A percentile compares a stretch with the other conserved stretches of the same genome.
phyloP scores from a whole-genome alignment of 768 basidiomycete genomes.

The Boletus eberwhitei region DNA sequence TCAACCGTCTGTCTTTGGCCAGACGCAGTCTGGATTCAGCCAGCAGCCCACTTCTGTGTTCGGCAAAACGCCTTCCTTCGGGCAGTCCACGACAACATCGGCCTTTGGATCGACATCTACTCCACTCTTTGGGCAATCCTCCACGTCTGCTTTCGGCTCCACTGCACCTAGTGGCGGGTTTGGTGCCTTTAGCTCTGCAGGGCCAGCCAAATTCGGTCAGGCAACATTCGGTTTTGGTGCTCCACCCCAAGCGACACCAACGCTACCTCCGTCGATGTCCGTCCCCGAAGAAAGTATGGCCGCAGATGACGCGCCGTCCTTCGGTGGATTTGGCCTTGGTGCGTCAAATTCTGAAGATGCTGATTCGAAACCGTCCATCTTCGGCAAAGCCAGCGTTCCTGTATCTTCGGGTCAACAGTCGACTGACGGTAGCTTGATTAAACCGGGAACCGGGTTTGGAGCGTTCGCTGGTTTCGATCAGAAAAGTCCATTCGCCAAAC shows the following conservation, averaged over 20 bases:
- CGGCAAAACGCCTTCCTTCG: slow-evolving; percentile 23
- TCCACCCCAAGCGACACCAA: slow-evolving; percentile 5
- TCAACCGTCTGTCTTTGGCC: slow-evolving; percentile 26
- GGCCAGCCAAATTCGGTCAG: slow-evolving; percentile 33
- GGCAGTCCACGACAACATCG: slow-evolving; percentile 8
- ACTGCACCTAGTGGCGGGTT: slow-evolving; percentile 26
- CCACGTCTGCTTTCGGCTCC: slow-evolving; percentile 22
- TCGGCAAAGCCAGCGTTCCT: slow-evolving; percentile 25
- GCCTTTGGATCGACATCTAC: slow-evolving; percentile 14
- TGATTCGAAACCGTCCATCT: slow-evolving; percentile 31
- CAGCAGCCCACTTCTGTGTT: slow-evolving; percentile 25
- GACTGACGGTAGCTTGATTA: slow-evolving; percentile 24
- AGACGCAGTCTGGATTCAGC: slow-evolving; percentile 12
- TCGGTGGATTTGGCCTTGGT: slow-evolving; percentile 35
- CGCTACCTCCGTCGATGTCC: neutral
- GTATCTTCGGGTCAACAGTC: slow-evolving; percentile 12
- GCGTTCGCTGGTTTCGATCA: slow-evolving; percentile 25
- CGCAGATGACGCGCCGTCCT: slow-evolving; percentile 28
- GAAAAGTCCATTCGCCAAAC: slow-evolving; percentile 25
- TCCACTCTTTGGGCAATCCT: slow-evolving; percentile 18
- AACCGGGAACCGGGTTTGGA: slow-evolving; percentile 36
- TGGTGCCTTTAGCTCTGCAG: slow-evolving; percentile 31
- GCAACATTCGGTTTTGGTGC: slow-evolving; percentile 23
- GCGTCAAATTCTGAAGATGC: slow-evolving; percentile 19
- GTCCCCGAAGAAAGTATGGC: slow-evolving; percentile 32